Evolutionary conservation across 2,329 filamentous ascomycete species (phyloP), one percentile per base, ranked within the genome.

Genomic region (Lecanicillium sp.): DNA sequence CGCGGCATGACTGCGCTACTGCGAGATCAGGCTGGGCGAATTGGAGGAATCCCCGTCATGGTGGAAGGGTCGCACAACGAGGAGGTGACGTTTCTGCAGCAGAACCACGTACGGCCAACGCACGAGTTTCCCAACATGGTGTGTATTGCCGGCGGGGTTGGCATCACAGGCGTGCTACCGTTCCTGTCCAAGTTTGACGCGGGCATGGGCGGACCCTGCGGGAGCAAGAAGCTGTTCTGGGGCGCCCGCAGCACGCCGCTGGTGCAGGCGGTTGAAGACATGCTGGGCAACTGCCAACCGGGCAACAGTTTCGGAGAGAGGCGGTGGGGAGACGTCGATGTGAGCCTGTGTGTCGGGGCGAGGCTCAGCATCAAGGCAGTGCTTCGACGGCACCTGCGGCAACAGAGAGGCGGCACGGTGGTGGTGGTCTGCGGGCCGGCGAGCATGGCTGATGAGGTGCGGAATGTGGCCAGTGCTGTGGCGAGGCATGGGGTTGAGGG

Each of bases 141-240:
- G 2, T 56, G 52, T 31, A 44, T 58, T 27, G 55, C 55, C 10
- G 53, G 55, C 17, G 55, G 55, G 11, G 56, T 56, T 5, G 55
- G 55, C 2, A 52, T 57, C 20, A 55, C 55, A 3, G 56, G 53
- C 5, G 49, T 54, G 10, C 43, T 58, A 7, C 55, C 55, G 8
- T 34, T 46, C 9, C 44, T 52, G 17, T 41, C 40, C 36, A 33
- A 41, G 11, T 46, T 41, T 20, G 22, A 25, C 11, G 22, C 7
- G 7, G 22, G 22, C 22, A 25, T 25, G 22, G 42, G 36, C 12
- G 38, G 12, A n/a, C 42, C 13, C 29, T 37, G 33, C 33, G 49
- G 48, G 4, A 33, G 30, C 13, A 44, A 43, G 33, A 49, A 49
- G 39, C 44, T 52, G 8, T 52, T 45, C 33, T 52, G 50, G 50